phyloP scores from a whole-genome alignment of 495 filamentous ascomycete genomes.

The Paragyromitra xinjiangensis region DNA sequence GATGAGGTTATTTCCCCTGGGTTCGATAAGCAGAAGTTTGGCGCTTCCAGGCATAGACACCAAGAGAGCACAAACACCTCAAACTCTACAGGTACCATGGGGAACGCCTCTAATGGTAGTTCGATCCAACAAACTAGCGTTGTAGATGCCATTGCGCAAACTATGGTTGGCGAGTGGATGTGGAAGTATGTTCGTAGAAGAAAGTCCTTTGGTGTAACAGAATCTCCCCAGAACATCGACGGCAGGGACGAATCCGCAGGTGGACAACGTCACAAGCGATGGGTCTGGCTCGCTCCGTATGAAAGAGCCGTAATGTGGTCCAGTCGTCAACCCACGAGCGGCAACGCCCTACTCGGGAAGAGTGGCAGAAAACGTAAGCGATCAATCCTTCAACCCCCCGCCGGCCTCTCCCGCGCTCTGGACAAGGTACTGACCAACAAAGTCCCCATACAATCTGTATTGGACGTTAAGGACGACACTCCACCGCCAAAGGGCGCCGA shows the following conservation, averaged over 20 bases:
- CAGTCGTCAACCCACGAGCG: constrained; percentile 92
- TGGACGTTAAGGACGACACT: constrained; percentile 96
- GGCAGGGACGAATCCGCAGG: constrained; percentile 68
- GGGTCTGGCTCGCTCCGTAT: constrained; percentile 98
- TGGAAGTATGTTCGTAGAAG: constrained; percentile 95
- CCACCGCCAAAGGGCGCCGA: constrained; percentile 77
- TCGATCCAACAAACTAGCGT: constrained; percentile 77
- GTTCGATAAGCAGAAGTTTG: constrained; percentile 59
- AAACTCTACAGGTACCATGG: constrained; percentile 63
- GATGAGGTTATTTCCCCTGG: constrained; percentile 74
- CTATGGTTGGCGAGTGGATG: constrained; percentile 99
- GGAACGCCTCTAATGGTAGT: constrained; percentile 67
- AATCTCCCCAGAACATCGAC: constrained; percentile 66
- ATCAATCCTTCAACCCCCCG: constrained; percentile 56
- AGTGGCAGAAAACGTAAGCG: constrained; percentile 91
- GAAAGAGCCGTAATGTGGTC: constrained; percentile 97
- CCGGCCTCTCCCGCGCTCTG: constrained; percentile 54
- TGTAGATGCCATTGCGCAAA: constrained; percentile 97
- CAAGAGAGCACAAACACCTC: constrained; percentile 63
- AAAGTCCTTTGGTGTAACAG: constrained; percentile 87
- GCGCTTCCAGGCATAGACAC: constrained; percentile 53
- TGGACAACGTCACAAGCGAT: constrained; percentile 84
- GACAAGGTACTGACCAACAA: constrained; percentile 57
- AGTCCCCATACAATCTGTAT: constrained; percentile 95
- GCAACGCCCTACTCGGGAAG: constrained; percentile 90